Evolutionary conservation across 805 yeast species (phyloP), one percentile per base, ranked within the genome.

Genomic region (Candida nonsorbophila): DNA sequence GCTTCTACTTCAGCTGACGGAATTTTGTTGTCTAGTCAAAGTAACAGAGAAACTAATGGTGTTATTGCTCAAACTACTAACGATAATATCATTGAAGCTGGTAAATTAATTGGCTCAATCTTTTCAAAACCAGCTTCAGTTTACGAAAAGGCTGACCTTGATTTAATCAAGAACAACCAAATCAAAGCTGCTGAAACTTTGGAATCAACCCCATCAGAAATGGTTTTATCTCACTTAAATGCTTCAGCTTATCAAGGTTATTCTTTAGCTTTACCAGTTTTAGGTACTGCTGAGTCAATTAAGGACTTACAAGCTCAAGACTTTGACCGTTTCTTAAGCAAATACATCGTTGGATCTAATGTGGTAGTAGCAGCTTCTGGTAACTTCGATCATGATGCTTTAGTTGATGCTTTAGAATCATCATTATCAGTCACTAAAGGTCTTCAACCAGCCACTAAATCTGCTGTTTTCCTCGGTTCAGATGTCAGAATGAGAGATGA

Each of bases 401-500:
- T 84, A 40, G 84, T 79, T 37, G 77, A 76, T 37, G 69, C 79
- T 32, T 75, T 83, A 36, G 79, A 78, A 51, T 55, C 68, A 37
- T 47, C 67, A 36, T 50, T 76, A 30, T 43, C 61, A 27, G 45
- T 79, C 18, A 62, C 74, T 31, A 58, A 69, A 28, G 85, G 83
- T 41, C 53, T 71, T 33, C 59, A 60, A 51, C 67, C 68, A 32
- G 55, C 61, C 15, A 51, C 49, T 30, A 68, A 69, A 43, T 65
- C 74, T 32, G 74, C 84, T 37, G 55, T 76, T 32, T 84, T 83
- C 74, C 71, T 84, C 55, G 94, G 94, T 56, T 82, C 92, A 26
- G 94, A 84, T 55, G 79, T 82, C 42, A 78, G 88, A 74, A 65
- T 82, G 67, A 80, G 94, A 77, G 94, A 84, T 54, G 94, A 84